Evolutionary conservation across 177 flowering plant genomes (phyloP).

Genomic region (Vitis hybrid): DNA sequence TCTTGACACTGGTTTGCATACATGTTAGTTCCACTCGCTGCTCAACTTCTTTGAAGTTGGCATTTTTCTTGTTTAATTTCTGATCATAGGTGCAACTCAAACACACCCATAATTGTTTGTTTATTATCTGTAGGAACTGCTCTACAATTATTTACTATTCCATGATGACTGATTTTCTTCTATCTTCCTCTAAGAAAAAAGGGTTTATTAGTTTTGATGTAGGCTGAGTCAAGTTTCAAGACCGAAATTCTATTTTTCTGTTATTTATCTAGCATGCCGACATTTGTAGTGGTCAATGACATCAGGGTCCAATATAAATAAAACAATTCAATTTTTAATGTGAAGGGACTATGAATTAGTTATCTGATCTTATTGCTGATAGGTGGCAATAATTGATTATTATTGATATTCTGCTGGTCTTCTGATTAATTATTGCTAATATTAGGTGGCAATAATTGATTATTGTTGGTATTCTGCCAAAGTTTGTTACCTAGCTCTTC

Average conservation of each 20-base stretch:
- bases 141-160: neutral
- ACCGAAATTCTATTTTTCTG: too few relatives aligned
- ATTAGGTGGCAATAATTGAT: neutral
- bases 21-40: conserved; percentile 52
- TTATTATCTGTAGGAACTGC: neutral
- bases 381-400: too few relatives aligned
- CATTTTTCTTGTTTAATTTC: neutral
- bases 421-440: too few relatives aligned
- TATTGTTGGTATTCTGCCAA: neutral
- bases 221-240: too few relatives aligned
- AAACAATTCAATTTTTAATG: too few relatives aligned
- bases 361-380: too few relatives aligned
- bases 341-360: too few relatives aligned
- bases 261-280: too few relatives aligned
- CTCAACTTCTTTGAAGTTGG: neutral
- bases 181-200: neutral
- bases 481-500: neutral
- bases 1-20: conserved; percentile 52
- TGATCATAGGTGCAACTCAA: neutral
- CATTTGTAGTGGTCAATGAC: too few relatives aligned
- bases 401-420: too few relatives aligned
- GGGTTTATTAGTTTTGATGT: too few relatives aligned
- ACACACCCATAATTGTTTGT: neutral
- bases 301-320: too few relatives aligned
- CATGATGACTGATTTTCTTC: neutral